phyloP scores from a whole-genome alignment of 148 eudicot species.

The Camellia lanceoleosa region DNA sequence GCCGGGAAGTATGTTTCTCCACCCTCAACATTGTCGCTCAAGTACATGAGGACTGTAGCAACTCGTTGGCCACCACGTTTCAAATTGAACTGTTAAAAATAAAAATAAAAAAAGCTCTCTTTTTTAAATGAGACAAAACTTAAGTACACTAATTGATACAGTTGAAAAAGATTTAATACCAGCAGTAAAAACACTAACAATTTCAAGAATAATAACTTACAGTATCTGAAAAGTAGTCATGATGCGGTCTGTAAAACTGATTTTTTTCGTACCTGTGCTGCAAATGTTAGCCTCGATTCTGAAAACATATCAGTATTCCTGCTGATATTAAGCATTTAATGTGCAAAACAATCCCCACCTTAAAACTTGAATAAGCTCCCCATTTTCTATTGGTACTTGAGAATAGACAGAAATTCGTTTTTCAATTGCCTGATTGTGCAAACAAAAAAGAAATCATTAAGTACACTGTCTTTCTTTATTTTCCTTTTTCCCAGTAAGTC shows the following conservation, averaged over 20 bases:
- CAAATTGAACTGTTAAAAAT: conserved; percentile 66
- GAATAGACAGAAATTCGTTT: conserved; percentile 89
- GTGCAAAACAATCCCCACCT: conserved; percentile 42
- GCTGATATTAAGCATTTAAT: conserved; percentile 5
- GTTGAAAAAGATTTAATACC: not conserved
- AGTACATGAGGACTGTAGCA: conserved; percentile 93
- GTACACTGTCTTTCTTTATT: not conserved
- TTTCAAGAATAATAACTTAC: conserved; percentile 38
- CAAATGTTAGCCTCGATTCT: conserved; percentile 52
- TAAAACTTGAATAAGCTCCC: conserved; percentile 92
- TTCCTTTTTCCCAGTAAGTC: not conserved
- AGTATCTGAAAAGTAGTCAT: conserved; percentile 85
- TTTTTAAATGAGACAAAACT: not conserved
- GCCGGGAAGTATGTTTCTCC: conserved; percentile 92
- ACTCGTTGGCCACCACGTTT: conserved; percentile 97
- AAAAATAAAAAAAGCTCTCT: not conserved
- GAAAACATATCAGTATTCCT: conserved; percentile 24
- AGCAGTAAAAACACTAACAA: not conserved
- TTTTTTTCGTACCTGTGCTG: conserved; percentile 82
- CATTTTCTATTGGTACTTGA: conserved; percentile 88
- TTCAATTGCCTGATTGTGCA: conserved; percentile 71
- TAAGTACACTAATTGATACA: not conserved
- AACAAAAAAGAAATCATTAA: conserved; percentile 5
- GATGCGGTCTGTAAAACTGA: conserved; percentile 87
- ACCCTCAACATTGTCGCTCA: conserved; percentile 88